Evolutionary conservation across 2,329 filamentous ascomycete genomes (phyloP).

Genomic region (Penicillium fuscoglaucum): DNA sequence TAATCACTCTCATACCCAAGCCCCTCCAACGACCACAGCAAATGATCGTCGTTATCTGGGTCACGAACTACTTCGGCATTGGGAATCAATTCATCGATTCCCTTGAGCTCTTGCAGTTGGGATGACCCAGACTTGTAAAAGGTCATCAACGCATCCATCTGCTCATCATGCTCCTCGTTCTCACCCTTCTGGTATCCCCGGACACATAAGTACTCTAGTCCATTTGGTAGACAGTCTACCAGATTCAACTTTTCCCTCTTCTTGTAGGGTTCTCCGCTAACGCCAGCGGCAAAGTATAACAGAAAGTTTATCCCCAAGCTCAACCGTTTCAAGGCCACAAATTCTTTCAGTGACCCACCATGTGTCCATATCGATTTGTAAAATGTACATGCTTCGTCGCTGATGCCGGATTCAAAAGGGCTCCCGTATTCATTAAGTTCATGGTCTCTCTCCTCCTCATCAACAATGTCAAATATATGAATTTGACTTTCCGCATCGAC

Average conservation of each 20-base stretch:
- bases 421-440: neutral
- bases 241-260: neutral
- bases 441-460: neutral
- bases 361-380: constrained; percentile 5
- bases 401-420: neutral
- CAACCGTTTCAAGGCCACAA: constrained; percentile 19
- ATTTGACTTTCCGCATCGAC: constrained; percentile 15
- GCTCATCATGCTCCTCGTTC: constrained; percentile 4
- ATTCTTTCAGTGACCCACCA: constrained; percentile 20
- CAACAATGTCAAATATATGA: neutral
- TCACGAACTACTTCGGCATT: constrained; percentile 6
- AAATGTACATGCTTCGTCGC: neutral
- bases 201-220: constrained; percentile 22
- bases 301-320: constrained; percentile 19
- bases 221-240: constrained; percentile 12
- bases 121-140: constrained; percentile 3
- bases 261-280: neutral
- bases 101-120: constrained; percentile 9
- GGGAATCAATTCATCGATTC: constrained; percentile 16
- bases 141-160: constrained; percentile 13
- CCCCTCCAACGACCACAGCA: constrained; percentile 2
- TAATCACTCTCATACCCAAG: neutral
- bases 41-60: constrained; percentile 5
- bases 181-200: constrained; percentile 18
- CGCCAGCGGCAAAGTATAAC: constrained; percentile 17